Evolutionary conservation across 805 yeast species (phyloP).

Genomic region (Hermanozyma aechmeae): DNA sequence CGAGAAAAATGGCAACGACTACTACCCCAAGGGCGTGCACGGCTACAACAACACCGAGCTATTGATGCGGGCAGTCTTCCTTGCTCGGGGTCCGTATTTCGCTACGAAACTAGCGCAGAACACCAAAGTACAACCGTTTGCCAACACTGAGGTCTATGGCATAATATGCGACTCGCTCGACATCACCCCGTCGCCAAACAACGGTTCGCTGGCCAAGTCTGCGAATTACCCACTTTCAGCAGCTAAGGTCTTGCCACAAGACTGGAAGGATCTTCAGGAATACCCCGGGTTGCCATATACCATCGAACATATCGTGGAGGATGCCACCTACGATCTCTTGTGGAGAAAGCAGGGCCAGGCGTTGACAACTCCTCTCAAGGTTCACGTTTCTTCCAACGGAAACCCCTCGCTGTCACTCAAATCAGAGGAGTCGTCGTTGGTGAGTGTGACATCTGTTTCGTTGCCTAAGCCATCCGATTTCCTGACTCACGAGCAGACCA

Average conservation of each 20-base stretch:
- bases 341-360: slow-evolving; percentile 14
- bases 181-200: slow-evolving; percentile 44
- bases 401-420: slow-evolving; percentile 16
- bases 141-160: slow-evolving; percentile 65
- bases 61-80: slow-evolving; percentile 74
- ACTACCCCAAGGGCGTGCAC: slow-evolving; percentile 68
- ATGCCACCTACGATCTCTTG: slow-evolving; percentile 44
- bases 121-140: slow-evolving; percentile 48
- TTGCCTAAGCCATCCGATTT: slow-evolving; percentile 21
- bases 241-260: slow-evolving; percentile 21
- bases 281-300: slow-evolving; percentile 46
- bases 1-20: slow-evolving; percentile 38
- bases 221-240: slow-evolving; percentile 12
- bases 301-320: slow-evolving; percentile 33
- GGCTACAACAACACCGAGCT: slow-evolving; percentile 75
- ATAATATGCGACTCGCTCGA: slow-evolving; percentile 59
- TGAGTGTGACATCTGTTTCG: slow-evolving; percentile 7
- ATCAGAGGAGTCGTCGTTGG: slow-evolving; percentile 14
- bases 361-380: slow-evolving; percentile 5
- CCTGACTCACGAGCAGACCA: slow-evolving; percentile 2
- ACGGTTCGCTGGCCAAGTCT: slow-evolving; percentile 34
- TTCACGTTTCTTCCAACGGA: slow-evolving; percentile 13
- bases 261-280: slow-evolving; percentile 37
- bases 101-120: slow-evolving; percentile 15
- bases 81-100: slow-evolving; percentile 79